Evolutionary conservation across 306 rosid species (phyloP), one percentile per base, ranked within the genome.

Genomic region (Bauhinia variegata): DNA sequence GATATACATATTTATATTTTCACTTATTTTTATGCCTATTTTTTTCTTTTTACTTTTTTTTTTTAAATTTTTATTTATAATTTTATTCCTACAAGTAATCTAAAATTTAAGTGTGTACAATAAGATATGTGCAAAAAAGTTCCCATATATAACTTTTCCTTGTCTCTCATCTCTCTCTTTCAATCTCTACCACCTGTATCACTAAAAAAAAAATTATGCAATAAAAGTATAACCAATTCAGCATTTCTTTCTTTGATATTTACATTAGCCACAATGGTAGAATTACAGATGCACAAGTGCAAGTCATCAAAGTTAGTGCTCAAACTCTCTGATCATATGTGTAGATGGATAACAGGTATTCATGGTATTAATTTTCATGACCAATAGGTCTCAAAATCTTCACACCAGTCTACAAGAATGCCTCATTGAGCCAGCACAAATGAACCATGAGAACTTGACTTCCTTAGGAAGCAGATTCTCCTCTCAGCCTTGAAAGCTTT

Each of bases 251-350:
- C 41, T 36, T 8, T 37, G 15, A 50, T 58, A 72, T 77, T 72
- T 73, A 77, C 80, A 73, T 57, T 49, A 52, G 49, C 43, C 49
- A 61, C 28, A 54, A 68, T 64, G 23, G 63, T 57, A n/a, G n/a
- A n/a, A n/a, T n/a, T n/a, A 50, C 67, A 55, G 62, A 19, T 60
- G 14, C 61, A 59, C 46, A 30, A 44, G 31, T 18, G 50, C 16
- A 23, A 49, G 28, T 23, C 28, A 59, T 36, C 53, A 49, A 19
- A 70, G 41, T 36, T 36, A 36, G 52, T 3, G 23, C 36, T 23
- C 28, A 23, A 32, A 8, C 54, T 15, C 54, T 58, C 59, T 51
- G 55, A 4, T 59, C 28, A 43, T 66, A 52, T 10, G 47, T 58
- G 47, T 58, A 57, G 62, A 64, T 19, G 69, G 15, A 11, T 51